These are phyloP conservation scores for Alternaria ventricosa DNA, from an alignment of 2,329 filamentous ascomycete genomes.

Conservation along the genomic window DNA sequence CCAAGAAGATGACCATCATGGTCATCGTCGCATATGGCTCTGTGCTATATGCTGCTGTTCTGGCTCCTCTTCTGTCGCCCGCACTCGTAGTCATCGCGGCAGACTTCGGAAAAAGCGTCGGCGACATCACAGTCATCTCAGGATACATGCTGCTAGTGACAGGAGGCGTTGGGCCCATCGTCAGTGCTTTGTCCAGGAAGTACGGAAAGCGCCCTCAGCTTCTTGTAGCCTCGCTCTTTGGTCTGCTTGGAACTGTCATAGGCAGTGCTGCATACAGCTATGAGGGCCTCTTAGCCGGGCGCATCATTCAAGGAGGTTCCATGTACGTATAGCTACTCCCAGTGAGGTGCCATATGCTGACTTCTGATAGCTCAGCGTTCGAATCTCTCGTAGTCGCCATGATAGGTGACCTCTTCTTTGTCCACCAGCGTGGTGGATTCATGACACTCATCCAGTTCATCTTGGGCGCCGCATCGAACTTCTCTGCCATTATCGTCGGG, in stretches of 20 bases:
- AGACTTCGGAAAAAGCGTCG: constrained; percentile 34
- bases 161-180: constrained; percentile 41
- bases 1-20: constrained; percentile 44
- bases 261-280: constrained; percentile 37
- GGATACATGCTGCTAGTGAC: constrained; percentile 49
- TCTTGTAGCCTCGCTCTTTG: constrained; percentile 41
- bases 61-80: constrained; percentile 45
- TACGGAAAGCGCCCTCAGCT: constrained; percentile 43
- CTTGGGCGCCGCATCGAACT: constrained; percentile 45
- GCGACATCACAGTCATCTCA: constrained; percentile 46
- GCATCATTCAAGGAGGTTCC: constrained; percentile 43
- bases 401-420: constrained; percentile 47
- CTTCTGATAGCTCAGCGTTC: constrained; percentile 37
- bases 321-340: constrained; percentile 9
- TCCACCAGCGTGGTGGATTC: constrained; percentile 45
- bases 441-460: constrained; percentile 47
- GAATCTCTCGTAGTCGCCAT: constrained; percentile 45
- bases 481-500: constrained; percentile 46
- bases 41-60: constrained; percentile 41
- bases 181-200: constrained; percentile 40
- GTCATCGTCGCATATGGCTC: constrained; percentile 42
- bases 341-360: constrained; percentile 19
- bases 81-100: constrained; percentile 43
- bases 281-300: constrained; percentile 38
- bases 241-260: constrained; percentile 38